Percentiles rank a stretch among this genome's conserved stretches.
phyloP scores from a whole-genome alignment of 2,329 filamentous ascomycete species.

The Periglandula ipomoeae region DNA sequence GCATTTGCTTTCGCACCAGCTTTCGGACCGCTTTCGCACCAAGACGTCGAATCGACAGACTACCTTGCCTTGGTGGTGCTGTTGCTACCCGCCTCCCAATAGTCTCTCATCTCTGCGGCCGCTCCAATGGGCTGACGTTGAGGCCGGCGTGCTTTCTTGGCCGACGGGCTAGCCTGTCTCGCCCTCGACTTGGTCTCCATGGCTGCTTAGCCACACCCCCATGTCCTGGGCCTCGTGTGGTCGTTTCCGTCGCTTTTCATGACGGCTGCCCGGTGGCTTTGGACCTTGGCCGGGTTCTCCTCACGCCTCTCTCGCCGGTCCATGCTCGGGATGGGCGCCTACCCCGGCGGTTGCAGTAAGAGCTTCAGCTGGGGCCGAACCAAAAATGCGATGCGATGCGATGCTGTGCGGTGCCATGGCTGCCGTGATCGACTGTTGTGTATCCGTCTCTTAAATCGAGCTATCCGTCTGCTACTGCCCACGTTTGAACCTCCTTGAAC shows the following conservation, averaged over 20 bases:
- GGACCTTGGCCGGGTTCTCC: slow-evolving; percentile 1
- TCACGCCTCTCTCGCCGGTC: background rate
- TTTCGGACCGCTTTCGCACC: background rate
- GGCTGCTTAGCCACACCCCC: background rate
- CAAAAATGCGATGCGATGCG: slow-evolving; percentile 2
- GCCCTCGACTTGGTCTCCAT: background rate
- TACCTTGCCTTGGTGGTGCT: too few relatives aligned
- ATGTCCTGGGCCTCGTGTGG: background rate
- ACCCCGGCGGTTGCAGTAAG: slow-evolving; percentile 4
- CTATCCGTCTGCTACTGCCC: slow-evolving; percentile 1
- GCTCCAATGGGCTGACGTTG: background rate
- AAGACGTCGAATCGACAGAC: too few relatives aligned
- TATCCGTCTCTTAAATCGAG: slow-evolving; percentile 1
- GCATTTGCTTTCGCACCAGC: too few relatives aligned
- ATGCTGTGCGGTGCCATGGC: background rate
- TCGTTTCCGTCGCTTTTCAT: background rate
- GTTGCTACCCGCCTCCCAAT: too few relatives aligned
- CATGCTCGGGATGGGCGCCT: background rate
- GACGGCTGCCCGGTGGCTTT: slow-evolving; percentile 1
- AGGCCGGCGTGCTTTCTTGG: background rate
- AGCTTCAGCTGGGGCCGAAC: background rate
- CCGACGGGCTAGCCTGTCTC: background rate
- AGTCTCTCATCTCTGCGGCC: too few relatives aligned
- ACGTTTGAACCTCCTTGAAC: background rate
- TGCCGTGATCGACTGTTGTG: background rate